Evolutionary conservation across 495 filamentous ascomycete species (phyloP).

Genomic region (Collariella sp.): DNA sequence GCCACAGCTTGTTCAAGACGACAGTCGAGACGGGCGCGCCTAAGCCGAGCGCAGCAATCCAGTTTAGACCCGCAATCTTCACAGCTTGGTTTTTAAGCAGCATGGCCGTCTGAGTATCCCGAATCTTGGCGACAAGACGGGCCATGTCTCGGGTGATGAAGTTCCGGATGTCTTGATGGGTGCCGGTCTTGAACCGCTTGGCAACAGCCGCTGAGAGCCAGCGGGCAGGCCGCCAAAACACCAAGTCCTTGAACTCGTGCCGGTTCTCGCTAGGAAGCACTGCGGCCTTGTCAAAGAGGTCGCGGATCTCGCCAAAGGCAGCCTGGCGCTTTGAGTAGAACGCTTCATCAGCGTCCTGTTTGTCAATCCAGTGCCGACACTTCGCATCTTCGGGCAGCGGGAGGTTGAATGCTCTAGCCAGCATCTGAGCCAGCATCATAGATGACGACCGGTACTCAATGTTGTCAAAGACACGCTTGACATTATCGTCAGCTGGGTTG

Average conservation of each 20-base stretch:
- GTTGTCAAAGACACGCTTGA: slow-evolving; percentile 28
- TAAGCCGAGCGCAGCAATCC: slow-evolving; percentile 7
- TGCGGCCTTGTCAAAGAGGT: slow-evolving; percentile 15
- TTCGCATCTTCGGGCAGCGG: slow-evolving; percentile 12
- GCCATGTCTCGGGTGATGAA: slow-evolving; percentile 12
- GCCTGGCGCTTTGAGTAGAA: slow-evolving; percentile 15
- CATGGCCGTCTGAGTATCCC: background rate
- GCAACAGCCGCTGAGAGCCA: slow-evolving; percentile 21
- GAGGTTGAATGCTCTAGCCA: slow-evolving; percentile 23
- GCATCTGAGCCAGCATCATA: slow-evolving; percentile 25
- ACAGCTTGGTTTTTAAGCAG: background rate
- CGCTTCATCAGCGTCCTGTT: background rate
- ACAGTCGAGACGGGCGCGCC: background rate
- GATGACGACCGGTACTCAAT: slow-evolving; percentile 31
- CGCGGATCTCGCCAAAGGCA: slow-evolving; percentile 10
- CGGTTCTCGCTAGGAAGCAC: slow-evolving; percentile 20
- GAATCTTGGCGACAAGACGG: slow-evolving; percentile 7
- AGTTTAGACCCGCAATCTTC: background rate
- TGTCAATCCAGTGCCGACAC: slow-evolving; percentile 23
- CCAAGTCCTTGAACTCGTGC: slow-evolving; percentile 17
- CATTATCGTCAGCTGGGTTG: slow-evolving; percentile 8
- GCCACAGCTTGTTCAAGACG: background rate
- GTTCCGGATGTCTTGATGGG: slow-evolving; percentile 1
- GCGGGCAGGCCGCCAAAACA: slow-evolving; percentile 18
- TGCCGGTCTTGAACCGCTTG: slow-evolving; percentile 5